Base-by-base conservation (phyloP, 202 grass and related monocot species). In the Carex arenaria region DNA sequence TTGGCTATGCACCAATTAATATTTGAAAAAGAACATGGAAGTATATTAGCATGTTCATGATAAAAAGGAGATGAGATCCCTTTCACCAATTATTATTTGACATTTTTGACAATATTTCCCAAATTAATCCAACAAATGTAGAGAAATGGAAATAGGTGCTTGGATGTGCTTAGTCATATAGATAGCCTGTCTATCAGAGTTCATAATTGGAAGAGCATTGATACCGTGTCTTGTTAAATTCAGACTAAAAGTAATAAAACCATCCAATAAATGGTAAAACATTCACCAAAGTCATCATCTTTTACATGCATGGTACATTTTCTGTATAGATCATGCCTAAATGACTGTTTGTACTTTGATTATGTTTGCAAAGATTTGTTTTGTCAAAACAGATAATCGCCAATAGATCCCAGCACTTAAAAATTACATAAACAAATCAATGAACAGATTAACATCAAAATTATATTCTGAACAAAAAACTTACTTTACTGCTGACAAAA, bases 401-500 rank as follows among this genome's bases (percentile, higher is more conserved):
- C 64, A 32, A 76, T 66, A 83, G 14, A 66, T 64, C 82, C 81
- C 23, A 52, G 63, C 30, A 80, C 52, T 36, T 79, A 87, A 18
- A 55, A 57, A 61, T 1, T 81, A 64, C 64, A 69, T n/a, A 26
- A 20, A 80, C 32, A 51, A 28, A 80, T 6, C 40, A 52, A 51
- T 52, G n/a, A 72, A 72, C 28, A 76, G 65, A 26, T 57, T 14
- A 65, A 83, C 12, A 28, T 30, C 1, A 10, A 86, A 32, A 22
- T 63, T 82, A 64, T 54, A 55, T 36, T 77, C 64, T 43, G 60
- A 87, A 64, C 45, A 82, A 78, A 60, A 59, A 17, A 52, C 69
- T 34, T 76, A 97, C 94, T 86, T 97, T 97, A 74, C 79, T 94
- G 86, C 91, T 97, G 60, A 97, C 80, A 69, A 97, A 97, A 86